phyloP scores from a whole-genome alignment of 1,284 basidiomycete species.

The Phlebopus sp. region DNA sequence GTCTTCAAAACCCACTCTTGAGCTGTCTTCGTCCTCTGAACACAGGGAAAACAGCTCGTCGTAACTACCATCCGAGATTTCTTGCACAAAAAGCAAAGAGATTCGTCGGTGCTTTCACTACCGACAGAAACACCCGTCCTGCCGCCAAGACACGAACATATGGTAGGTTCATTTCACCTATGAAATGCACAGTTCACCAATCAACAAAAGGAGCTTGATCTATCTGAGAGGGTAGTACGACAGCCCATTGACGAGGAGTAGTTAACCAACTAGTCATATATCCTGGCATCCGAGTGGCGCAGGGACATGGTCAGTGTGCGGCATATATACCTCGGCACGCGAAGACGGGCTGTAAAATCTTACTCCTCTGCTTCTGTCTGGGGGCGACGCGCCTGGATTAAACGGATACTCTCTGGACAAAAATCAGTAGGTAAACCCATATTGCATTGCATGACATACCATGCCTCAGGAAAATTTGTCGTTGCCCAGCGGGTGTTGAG shows the following conservation, averaged over 20 bases:
- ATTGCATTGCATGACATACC: conserved; percentile 41
- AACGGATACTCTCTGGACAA: conserved; percentile 25
- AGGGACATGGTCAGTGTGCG: no score
- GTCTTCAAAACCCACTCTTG: background rate
- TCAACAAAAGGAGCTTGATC: conserved; percentile 29
- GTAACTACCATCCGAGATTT: conserved; percentile 67
- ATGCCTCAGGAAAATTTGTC: conserved; percentile 76
- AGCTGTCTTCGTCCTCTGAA: conserved; percentile 7
- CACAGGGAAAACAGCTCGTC: conserved; percentile 48
- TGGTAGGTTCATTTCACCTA: conserved; percentile 31
- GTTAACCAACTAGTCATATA: no score
- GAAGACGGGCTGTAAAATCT: conserved; percentile 5
- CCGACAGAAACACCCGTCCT: conserved; percentile 34
- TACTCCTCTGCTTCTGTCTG: conserved; percentile 23
- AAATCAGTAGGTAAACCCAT: conserved; percentile 17
- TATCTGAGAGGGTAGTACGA: conserved; percentile 23
- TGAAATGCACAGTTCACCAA: conserved; percentile 33
- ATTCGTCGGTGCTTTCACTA: conserved; percentile 17
- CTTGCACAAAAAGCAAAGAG: conserved; percentile 54
- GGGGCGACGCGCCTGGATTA: conserved; percentile 22
- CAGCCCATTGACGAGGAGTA: conserved; percentile 31
- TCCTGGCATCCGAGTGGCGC: no score
- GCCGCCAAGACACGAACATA: conserved; percentile 30
- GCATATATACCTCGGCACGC: background rate
- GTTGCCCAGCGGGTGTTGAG: conserved; percentile 61